Base-by-base conservation (phyloP, 345 rosid species). In the Nasturtium officinale region DNA sequence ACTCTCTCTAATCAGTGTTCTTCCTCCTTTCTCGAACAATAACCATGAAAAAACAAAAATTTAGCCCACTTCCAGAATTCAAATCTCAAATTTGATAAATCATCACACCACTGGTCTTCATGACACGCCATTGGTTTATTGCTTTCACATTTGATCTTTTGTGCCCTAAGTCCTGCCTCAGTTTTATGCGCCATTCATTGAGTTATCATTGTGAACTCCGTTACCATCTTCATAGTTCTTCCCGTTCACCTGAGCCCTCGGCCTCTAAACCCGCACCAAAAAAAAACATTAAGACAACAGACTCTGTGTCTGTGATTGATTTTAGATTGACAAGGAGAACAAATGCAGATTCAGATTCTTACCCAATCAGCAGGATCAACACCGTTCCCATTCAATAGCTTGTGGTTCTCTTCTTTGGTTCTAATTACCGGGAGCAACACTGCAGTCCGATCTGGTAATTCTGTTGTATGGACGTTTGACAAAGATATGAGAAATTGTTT, bases 321-420 rank as follows among this genome's bases (percentile, higher is more conserved):
- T 67, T 67, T 65, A 54, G 20, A 23, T 21, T 30, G 46, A 26
- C 25, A 61, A 20, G 13, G 40, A 54, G 15, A 50, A 55, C 43
- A 46, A 25, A 25, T 5, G 20, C 20, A 76, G 43, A 7, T 20
- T 28, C 47, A 25, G 52, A 61, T 58, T 69, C 68, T 4, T 55
- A 95, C 99, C 96, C 97, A 82, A 69, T 95, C 99, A 48, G 96
- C 83, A 80, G 98, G 87, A 45, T 94, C 98, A 18, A 68, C 85
- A 9, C 87, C 73, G 47, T 88, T 89, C 79, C 99, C 99, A 71
- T 96, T 96, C 81, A 92, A 74, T 61, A 90, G 96, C 87, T 92
- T 96, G 85, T 85, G 92, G 76, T 83, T 92, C 85, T 89, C 99
- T 81, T 92, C 99, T 85, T 89, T 91, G 71, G 70, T 82, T 78